phyloP scores from a whole-genome alignment of 163 green algal genomes.

The Scenedesmus sp. region DNA sequence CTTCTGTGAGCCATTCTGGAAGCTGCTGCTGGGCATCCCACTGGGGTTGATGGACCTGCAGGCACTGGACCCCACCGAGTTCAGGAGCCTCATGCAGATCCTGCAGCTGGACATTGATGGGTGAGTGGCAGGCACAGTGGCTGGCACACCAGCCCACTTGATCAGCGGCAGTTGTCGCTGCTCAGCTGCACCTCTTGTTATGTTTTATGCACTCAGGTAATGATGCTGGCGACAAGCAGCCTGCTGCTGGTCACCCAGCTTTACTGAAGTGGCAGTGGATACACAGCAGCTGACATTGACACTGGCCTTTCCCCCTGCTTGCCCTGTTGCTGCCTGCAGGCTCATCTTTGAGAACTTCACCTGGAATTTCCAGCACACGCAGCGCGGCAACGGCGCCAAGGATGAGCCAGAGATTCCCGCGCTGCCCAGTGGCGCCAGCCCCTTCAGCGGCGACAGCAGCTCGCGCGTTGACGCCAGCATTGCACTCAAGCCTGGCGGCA shows the following conservation, averaged over 20 bases:
- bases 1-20: constrained; percentile 76
- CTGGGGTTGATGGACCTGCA: constrained; percentile 74
- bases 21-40: constrained; percentile 74
- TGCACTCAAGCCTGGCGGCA: constrained; percentile 71
- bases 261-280: too few relatives aligned
- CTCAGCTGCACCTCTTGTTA: not conserved
- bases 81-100: constrained; percentile 71
- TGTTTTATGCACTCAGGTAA: not conserved
- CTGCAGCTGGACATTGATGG: constrained; percentile 76
- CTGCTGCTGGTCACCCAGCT: not conserved
- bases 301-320: not conserved
- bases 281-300: not conserved
- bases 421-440: constrained; percentile 41
- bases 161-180: not conserved
- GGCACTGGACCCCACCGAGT: constrained; percentile 68
- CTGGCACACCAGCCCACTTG: not conserved
- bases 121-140: constrained; percentile 1
- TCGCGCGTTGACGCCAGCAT: constrained; percentile 55
- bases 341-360: constrained; percentile 76
- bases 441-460: constrained; percentile 37
- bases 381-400: constrained; percentile 29
- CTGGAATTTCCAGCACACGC: constrained; percentile 71
- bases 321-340: constrained; percentile 9
- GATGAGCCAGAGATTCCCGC: constrained; percentile 54
- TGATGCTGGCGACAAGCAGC: not conserved